A percentile compares a stretch with the other conserved stretches of the same genome.
Conservation (phyloP, 129 eudicot genomes). For the Chrysanthemum seticuspe region DNA sequence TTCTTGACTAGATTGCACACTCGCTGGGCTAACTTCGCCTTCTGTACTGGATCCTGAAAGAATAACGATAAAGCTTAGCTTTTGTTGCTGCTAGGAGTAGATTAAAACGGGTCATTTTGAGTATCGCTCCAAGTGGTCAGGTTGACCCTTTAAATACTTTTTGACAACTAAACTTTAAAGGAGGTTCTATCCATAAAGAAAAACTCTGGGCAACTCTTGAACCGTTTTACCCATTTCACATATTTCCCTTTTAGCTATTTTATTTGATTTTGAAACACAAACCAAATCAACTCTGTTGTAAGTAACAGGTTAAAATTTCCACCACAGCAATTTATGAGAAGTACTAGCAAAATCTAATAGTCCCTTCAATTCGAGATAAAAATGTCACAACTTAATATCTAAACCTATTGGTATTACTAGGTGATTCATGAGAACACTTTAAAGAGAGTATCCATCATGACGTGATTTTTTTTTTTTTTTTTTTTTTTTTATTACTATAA, state of each 20-base stretch:
- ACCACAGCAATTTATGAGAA: too few relatives aligned
- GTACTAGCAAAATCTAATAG: too few relatives aligned
- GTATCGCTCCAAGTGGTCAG: too few relatives aligned
- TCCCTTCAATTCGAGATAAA: not conserved
- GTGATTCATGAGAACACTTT: not conserved
- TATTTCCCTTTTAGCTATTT: too few relatives aligned
- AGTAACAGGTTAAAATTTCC: too few relatives aligned
- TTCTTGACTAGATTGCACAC: conserved; percentile 52
- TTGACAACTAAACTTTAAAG: too few relatives aligned
- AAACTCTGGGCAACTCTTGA: too few relatives aligned
- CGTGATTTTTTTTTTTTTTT: not conserved
- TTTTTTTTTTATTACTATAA: not conserved
- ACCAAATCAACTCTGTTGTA: too few relatives aligned
- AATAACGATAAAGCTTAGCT: not conserved
- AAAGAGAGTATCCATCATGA: not conserved
- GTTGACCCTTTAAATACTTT: too few relatives aligned
- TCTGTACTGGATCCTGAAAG: conserved; percentile 60
- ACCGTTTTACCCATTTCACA: too few relatives aligned
- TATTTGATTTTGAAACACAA: too few relatives aligned
- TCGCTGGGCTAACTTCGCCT: conserved; percentile 59
- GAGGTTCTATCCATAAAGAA: too few relatives aligned
- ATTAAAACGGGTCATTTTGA: not conserved
- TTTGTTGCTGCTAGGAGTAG: not conserved
- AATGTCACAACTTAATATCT: not conserved
- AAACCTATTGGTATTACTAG: not conserved